Evolutionary conservation across 2,329 filamentous ascomycete species (phyloP).

Genomic region (Bipolaris gigantea): DNA sequence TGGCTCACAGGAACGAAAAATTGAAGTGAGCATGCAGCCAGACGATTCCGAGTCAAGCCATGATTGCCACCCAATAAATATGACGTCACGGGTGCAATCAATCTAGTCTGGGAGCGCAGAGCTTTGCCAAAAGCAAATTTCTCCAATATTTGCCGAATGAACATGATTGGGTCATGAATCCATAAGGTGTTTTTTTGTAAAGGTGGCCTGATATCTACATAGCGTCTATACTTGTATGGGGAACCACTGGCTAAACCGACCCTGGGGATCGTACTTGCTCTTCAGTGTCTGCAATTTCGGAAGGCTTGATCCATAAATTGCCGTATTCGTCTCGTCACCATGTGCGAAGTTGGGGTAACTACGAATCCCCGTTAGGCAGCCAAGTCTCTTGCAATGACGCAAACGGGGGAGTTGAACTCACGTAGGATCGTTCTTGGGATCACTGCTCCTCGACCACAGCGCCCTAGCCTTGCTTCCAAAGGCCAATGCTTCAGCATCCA

Average conservation of each 20-base stretch:
- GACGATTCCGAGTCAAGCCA: too few relatives aligned
- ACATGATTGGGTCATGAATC: too few relatives aligned
- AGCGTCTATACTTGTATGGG: conserved; percentile 11
- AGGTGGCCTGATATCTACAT: too few relatives aligned
- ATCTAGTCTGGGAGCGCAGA: too few relatives aligned
- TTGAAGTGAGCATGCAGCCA: too few relatives aligned
- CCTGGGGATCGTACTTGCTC: conserved; percentile 28
- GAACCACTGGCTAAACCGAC: conserved; percentile 34
- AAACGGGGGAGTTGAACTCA: conserved; percentile 8
- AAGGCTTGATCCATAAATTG: conserved; percentile 30
- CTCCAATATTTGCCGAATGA: too few relatives aligned
- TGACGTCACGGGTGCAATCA: too few relatives aligned
- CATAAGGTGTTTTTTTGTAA: too few relatives aligned
- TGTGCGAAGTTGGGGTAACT: conserved; percentile 35
- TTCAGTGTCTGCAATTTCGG: conserved; percentile 26
- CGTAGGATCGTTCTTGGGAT: conserved; percentile 23
- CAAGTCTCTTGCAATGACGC: background rate
- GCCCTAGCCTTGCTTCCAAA: conserved; percentile 41
- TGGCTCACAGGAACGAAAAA: too few relatives aligned
- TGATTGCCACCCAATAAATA: too few relatives aligned
- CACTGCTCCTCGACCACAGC: conserved; percentile 26
- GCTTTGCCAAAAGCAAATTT: too few relatives aligned
- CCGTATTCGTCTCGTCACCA: conserved; percentile 28
- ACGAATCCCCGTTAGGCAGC: conserved; percentile 4
- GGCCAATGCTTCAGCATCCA: conserved; percentile 41